phyloP scores from a whole-genome alignment of 345 rosid genomes.

The Aethionema arabicum region DNA sequence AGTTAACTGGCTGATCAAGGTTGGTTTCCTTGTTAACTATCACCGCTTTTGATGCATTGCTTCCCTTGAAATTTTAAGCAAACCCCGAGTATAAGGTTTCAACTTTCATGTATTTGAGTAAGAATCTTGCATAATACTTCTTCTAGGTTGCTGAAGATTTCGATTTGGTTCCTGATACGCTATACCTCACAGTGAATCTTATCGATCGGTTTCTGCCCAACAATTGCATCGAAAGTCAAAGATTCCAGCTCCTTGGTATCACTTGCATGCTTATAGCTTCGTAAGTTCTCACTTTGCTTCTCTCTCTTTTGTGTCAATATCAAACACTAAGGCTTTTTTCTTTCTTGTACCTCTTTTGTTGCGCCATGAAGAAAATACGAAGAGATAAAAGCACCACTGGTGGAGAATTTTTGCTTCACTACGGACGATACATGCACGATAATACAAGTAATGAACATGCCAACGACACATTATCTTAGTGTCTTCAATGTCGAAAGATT shows the following conservation, averaged over 20 bases:
- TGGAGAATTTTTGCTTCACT: slow-evolving; percentile 86
- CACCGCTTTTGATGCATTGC: slow-evolving; percentile 5
- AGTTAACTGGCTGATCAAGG: slow-evolving; percentile 94
- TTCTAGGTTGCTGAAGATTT: slow-evolving; percentile 87
- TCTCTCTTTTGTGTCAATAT: neutral
- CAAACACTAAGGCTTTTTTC: slow-evolving; percentile 15
- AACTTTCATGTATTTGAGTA: slow-evolving; percentile 1
- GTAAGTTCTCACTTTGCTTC: slow-evolving; percentile 47
- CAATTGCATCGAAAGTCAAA: slow-evolving; percentile 58
- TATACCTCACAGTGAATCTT: slow-evolving; percentile 70
- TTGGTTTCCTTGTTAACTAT: slow-evolving; percentile 34
- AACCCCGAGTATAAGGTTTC: too few relatives aligned
- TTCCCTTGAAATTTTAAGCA: too few relatives aligned
- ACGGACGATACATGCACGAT: slow-evolving; percentile 83
- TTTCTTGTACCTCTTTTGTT: slow-evolving; percentile 16
- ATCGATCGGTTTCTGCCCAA: slow-evolving; percentile 69
- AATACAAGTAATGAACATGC: slow-evolving; percentile 48
- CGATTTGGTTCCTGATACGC: slow-evolving; percentile 76
- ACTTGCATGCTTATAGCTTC: slow-evolving; percentile 88
- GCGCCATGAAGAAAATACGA: slow-evolving; percentile 71
- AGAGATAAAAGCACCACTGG: slow-evolving; percentile 78
- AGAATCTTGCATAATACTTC: neutral
- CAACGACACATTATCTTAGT: neutral
- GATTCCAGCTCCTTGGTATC: slow-evolving; percentile 83
- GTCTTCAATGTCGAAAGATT: too few relatives aligned